Conservation (phyloP, 2,329 filamentous ascomycete species). For the Gaeumannomyces tritici region DNA sequence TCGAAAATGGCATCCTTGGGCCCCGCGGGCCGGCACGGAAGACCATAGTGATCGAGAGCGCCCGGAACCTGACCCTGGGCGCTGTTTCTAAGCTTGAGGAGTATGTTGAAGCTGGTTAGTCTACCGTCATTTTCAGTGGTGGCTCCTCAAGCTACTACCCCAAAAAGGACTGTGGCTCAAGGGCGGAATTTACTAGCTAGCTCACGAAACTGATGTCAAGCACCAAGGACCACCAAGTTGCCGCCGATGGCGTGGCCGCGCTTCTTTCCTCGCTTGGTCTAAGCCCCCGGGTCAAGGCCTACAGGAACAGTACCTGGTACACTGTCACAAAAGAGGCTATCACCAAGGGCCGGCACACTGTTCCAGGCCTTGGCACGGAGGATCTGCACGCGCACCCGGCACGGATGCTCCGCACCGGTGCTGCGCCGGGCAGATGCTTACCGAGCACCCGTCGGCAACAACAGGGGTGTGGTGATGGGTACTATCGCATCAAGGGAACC, state of each 20-base stretch:
- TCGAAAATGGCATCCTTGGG: conserved; percentile 24
- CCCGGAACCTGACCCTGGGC: conserved; percentile 31
- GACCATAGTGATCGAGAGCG: conserved; percentile 27
- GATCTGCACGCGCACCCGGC: too few relatives aligned
- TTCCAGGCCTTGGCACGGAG: too few relatives aligned
- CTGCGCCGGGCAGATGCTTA: too few relatives aligned
- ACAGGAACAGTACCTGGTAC: conserved; percentile 21
- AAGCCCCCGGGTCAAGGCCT: conserved; percentile 17
- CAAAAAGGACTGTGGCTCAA: too few relatives aligned
- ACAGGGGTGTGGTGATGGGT: too few relatives aligned
- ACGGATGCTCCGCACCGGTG: too few relatives aligned
- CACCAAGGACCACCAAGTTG: conserved; percentile 23
- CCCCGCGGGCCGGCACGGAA: conserved; percentile 28
- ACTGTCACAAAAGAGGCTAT: too few relatives aligned
- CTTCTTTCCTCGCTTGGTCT: conserved; percentile 21
- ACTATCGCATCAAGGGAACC: too few relatives aligned
- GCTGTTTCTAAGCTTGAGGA: conserved; percentile 22
- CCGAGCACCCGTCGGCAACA: too few relatives aligned
- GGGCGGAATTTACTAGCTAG: too few relatives aligned
- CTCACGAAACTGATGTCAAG: conserved; percentile 15
- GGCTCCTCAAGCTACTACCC: conserved; percentile 6
- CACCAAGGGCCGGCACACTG: too few relatives aligned
- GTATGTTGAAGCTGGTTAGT: conserved; percentile 27
- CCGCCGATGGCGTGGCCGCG: conserved; percentile 17
- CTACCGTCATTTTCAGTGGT: conserved; percentile 29